phyloP scores from a whole-genome alignment of 75 land plant genomes.

The Isoetes taiwanensis region DNA sequence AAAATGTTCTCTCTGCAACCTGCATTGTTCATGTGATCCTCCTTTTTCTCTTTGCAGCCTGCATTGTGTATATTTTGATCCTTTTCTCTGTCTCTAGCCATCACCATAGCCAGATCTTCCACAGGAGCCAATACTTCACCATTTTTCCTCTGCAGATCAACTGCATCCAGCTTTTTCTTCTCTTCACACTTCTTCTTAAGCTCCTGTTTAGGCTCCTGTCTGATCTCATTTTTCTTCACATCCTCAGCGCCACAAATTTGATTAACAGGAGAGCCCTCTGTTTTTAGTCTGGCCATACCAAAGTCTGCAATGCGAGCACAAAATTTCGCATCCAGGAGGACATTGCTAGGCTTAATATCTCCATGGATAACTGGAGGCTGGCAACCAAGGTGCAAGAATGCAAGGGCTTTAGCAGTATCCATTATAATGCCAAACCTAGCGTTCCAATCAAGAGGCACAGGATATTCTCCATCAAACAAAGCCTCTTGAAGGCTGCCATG shows the following conservation, averaged over 20 bases:
- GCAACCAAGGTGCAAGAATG: constrained; percentile 51
- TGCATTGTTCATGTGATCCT: too few species aligned
- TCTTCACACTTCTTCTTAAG: too few species aligned
- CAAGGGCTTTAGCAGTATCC: constrained; percentile 50
- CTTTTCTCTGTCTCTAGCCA: too few species aligned
- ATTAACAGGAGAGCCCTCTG: constrained; percentile 14
- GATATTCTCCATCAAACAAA: constrained; percentile 27
- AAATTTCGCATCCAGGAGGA: constrained; percentile 45
- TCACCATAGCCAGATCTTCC: too few species aligned
- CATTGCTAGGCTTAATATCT: constrained; percentile 84
- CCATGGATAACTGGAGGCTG: constrained; percentile 86
- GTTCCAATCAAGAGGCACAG: constrained; percentile 34
- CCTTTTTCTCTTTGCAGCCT: too few species aligned
- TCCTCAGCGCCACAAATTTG: neutral
- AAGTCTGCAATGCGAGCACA: constrained; percentile 66
- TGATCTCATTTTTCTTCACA: neutral
- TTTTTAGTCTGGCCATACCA: constrained; percentile 60
- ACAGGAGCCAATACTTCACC: too few species aligned
- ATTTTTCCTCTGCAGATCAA: too few species aligned
- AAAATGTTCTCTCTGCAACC: too few species aligned
- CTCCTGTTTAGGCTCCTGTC: too few species aligned
- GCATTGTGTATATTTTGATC: too few species aligned
- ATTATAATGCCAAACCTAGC: constrained; percentile 37
- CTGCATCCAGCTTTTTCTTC: too few species aligned
- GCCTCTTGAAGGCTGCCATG: constrained; percentile 62